phyloP scores from a whole-genome alignment of 257 asterid species.

The Galeopsis tetrahit region DNA sequence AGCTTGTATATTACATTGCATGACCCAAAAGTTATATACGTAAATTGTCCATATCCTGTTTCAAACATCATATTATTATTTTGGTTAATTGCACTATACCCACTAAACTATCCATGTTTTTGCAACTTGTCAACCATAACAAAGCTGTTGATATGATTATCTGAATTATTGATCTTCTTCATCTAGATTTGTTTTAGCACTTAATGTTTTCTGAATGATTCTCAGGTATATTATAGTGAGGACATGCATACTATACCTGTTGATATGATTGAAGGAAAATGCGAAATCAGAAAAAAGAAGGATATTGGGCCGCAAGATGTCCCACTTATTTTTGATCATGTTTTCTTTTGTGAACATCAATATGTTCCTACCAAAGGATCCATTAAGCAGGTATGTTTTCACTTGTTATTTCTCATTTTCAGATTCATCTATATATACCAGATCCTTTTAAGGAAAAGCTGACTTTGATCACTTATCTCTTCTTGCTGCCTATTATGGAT shows the following conservation, averaged over 20 bases:
- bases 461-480: conserved; percentile 26
- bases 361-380: conserved; percentile 89
- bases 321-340: conserved; percentile 65
- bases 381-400: conserved; percentile 66
- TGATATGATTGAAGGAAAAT: conserved; percentile 74
- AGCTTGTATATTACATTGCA: conserved; percentile 22
- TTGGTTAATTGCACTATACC: background rate
- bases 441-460: conserved; percentile 8
- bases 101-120: background rate
- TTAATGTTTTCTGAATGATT: conserved; percentile 35
- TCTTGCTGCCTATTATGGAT: background rate
- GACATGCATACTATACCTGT: conserved; percentile 65
- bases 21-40: background rate
- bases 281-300: conserved; percentile 81
- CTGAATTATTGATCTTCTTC: background rate
- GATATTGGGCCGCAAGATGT: conserved; percentile 75
- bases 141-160: no score
- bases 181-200: conserved; percentile 16
- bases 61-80: conserved; percentile 6
- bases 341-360: conserved; percentile 83
- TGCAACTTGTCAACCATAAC: background rate
- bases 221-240: conserved; percentile 86
- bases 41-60: conserved; percentile 8
- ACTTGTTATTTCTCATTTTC: background rate
- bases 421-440: background rate